phyloP scores from a whole-genome alignment of 2,329 filamentous ascomycete species.

The Phyllosticta paracitricarpa region DNA sequence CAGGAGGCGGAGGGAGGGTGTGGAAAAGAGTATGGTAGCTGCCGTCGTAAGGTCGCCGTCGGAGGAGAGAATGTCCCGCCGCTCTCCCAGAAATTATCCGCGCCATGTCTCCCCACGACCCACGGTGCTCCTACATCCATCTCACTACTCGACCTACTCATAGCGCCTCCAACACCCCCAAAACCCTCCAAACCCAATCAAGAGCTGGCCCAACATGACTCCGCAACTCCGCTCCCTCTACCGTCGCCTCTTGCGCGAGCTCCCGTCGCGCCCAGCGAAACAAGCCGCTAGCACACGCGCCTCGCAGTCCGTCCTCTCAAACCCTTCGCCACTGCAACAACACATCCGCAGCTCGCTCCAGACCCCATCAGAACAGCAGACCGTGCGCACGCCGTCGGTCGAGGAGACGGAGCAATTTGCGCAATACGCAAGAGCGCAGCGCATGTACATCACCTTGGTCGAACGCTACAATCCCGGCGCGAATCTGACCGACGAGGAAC shows the following conservation, averaged over 20 bases:
- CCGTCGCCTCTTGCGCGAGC: constrained; percentile 78
- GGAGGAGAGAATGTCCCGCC: constrained; percentile 10
- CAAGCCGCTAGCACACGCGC: constrained; percentile 23
- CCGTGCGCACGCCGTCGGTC: constrained; percentile 1
- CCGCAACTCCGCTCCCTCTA: constrained; percentile 66
- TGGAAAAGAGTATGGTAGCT: background rate
- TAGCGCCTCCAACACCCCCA: background rate
- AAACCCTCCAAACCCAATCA: background rate
- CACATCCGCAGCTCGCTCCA: constrained; percentile 58
- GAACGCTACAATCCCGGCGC: constrained; percentile 93
- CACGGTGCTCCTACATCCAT: background rate
- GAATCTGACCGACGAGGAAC: constrained; percentile 75
- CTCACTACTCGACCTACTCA: background rate
- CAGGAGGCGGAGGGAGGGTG: background rate
- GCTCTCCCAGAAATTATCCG: constrained; percentile 17
- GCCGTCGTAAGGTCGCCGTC: background rate
- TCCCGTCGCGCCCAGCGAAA: constrained; percentile 51
- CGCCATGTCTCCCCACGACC: constrained; percentile 13
- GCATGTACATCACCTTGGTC: constrained; percentile 67
- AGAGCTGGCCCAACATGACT: constrained; percentile 27
- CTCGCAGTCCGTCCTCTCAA: constrained; percentile 32
- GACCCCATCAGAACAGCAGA: constrained; percentile 12
- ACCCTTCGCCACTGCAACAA: constrained; percentile 58
- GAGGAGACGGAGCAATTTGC: constrained; percentile 67
- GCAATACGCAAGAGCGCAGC: constrained; percentile 74